Evolutionary conservation across 306 rosid genomes (phyloP).

Genomic region (Vigna angularis): DNA sequence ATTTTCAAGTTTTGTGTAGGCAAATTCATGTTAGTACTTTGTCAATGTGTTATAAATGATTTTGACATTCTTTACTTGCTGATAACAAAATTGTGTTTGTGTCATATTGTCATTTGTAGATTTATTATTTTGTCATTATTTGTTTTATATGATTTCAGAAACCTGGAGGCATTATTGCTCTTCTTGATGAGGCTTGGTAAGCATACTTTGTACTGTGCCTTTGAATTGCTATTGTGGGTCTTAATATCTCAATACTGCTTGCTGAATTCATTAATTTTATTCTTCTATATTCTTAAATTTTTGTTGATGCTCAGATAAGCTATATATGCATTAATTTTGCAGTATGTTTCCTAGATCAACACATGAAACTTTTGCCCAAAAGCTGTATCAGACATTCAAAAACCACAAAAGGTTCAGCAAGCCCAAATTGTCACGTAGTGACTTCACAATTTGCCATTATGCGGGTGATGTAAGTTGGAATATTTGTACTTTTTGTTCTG

Average conservation of each 20-base stretch:
- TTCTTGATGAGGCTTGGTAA: constrained; percentile 99
- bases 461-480: constrained; percentile 95
- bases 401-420: constrained; percentile 89
- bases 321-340: constrained; percentile 52
- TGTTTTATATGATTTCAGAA: constrained; percentile 64
- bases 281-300: constrained; percentile 11
- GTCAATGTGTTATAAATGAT: constrained; percentile 4
- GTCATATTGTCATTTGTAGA: constrained; percentile 27
- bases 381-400: constrained; percentile 95
- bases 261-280: constrained; percentile 39
- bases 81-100: constrained; percentile 19
- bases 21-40: constrained; percentile 24
- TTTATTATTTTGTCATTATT: constrained; percentile 25
- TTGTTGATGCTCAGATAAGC: constrained; percentile 32
- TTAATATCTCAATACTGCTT: constrained; percentile 23
- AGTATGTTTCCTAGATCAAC: constrained; percentile 99
- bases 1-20: constrained; percentile 28
- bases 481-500: constrained; percentile 3
- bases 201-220: constrained; percentile 40
- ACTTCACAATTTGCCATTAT: constrained; percentile 98
- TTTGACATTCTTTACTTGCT: constrained; percentile 29
- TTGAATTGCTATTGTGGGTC: constrained; percentile 35
- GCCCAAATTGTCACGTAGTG: constrained; percentile 90
- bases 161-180: constrained; percentile 99
- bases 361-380: constrained; percentile 96